phyloP scores from a whole-genome alignment of 768 basidiomycete species.

The Megacollybia marginata region DNA sequence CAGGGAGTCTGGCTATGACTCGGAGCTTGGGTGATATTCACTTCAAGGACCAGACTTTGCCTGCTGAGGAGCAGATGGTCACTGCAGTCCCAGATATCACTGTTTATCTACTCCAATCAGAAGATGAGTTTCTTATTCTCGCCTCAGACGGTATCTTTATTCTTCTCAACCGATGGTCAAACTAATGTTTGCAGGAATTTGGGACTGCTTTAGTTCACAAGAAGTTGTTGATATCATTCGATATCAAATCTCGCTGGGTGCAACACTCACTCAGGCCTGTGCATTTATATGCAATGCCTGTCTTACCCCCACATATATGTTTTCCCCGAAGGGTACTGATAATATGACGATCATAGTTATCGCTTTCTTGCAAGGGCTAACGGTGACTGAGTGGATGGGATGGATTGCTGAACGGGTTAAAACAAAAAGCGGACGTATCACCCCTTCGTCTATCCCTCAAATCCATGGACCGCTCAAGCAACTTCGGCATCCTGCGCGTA shows the following conservation, averaged over 20 bases:
- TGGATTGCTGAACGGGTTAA: conserved; percentile 86
- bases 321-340: conserved; percentile 61
- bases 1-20: conserved; percentile 92
- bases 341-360: conserved; percentile 97
- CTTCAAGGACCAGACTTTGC: conserved; percentile 82
- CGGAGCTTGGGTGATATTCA: conserved; percentile 96
- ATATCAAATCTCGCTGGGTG: conserved; percentile 71
- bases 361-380: conserved; percentile 78
- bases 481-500: too few species aligned
- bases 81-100: conserved; percentile 92
- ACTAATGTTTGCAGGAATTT: conserved; percentile 61
- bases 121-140: conserved; percentile 92
- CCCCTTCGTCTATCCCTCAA: conserved; percentile 60
- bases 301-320: conserved; percentile 76
- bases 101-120: conserved; percentile 69
- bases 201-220: conserved; percentile 95
- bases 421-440: conserved; percentile 64
- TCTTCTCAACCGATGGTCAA: neutral
- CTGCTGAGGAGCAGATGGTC: conserved; percentile 88
- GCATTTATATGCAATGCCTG: conserved; percentile 92
- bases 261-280: conserved; percentile 29
- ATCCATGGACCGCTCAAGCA: too few species aligned
- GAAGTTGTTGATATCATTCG: conserved; percentile 88
- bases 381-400: conserved; percentile 86
- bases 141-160: conserved; percentile 82